Evolutionary conservation across 805 yeast species (phyloP).

Genomic region (Komagataella phaffii): DNA sequence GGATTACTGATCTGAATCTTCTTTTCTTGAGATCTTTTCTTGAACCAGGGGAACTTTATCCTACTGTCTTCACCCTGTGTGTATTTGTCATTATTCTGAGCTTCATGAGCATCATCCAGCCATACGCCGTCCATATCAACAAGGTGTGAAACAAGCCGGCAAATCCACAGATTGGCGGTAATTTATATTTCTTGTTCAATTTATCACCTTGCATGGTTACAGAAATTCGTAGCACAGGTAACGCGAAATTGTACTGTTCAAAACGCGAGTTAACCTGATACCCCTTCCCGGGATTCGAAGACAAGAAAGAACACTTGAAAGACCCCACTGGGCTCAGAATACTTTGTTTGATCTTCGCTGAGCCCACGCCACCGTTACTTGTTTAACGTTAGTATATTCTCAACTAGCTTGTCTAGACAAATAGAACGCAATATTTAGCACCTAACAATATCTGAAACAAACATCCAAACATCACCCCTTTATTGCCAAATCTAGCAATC

Average conservation of each 20-base stretch:
- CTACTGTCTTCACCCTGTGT: not conserved
- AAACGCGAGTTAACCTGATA: not conserved
- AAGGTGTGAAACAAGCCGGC: not conserved
- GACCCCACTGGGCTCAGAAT: not conserved
- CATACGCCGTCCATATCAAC: constrained; percentile 3
- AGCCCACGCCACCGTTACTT: not conserved
- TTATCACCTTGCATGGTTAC: not conserved
- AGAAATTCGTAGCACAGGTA: not conserved
- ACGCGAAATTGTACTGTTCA: not conserved
- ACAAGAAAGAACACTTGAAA: not conserved
- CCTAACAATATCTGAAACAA: not conserved
- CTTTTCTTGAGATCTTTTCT: not conserved
- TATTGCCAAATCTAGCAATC: not conserved
- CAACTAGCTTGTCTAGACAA: not conserved
- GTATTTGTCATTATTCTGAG: not conserved
- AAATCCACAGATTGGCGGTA: not conserved
- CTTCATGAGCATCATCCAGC: constrained; percentile 1
- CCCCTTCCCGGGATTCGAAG: not conserved
- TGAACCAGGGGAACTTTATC: not conserved
- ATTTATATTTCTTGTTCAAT: not conserved
- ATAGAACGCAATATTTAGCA: not conserved
- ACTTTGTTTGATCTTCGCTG: not conserved
- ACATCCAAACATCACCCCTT: not conserved
- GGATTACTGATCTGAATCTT: constrained; percentile 15
- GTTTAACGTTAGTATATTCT: not conserved